Evolutionary conservation across 768 basidiomycete genomes (phyloP).

Genomic region (Pleurotus eryngii): DNA sequence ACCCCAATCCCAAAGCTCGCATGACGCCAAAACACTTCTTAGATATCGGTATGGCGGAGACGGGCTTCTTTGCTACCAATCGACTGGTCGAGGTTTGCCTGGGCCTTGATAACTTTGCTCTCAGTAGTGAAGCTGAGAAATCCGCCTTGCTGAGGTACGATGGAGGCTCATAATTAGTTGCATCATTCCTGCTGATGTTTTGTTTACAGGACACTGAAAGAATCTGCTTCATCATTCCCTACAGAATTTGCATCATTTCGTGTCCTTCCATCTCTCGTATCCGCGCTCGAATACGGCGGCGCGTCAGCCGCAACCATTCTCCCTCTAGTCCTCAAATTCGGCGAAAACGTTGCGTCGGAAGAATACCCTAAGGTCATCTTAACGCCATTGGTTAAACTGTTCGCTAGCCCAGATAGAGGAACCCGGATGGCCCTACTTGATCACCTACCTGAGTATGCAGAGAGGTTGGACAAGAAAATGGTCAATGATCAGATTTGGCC

Average conservation of each 20-base stretch:
- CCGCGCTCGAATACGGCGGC: conserved; percentile 76
- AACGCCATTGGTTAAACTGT: conserved; percentile 80
- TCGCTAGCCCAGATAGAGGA: conserved; percentile 86
- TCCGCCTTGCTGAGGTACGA: conserved; percentile 61
- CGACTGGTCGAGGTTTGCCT: conserved; percentile 80
- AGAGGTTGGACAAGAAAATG: conserved; percentile 80
- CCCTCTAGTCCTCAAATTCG: conserved; percentile 81
- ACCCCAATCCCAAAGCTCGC: conserved; percentile 82
- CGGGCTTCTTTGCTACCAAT: conserved; percentile 84
- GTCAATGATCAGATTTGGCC: conserved; percentile 95
- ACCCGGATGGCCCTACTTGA: conserved; percentile 93
- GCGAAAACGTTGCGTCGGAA: conserved; percentile 62
- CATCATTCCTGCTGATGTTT: conserved; percentile 5
- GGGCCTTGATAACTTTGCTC: conserved; percentile 80
- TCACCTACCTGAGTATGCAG: conserved; percentile 76
- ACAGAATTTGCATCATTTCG: conserved; percentile 80
- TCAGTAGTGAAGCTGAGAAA: conserved; percentile 82
- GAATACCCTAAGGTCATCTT: conserved; percentile 71
- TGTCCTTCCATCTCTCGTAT: conserved; percentile 83
- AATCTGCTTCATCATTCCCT: conserved; percentile 78
- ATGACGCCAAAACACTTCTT: conserved; percentile 76
- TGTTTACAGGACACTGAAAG: conserved; percentile 62
- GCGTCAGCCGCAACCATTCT: conserved; percentile 73
- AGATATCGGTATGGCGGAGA: conserved; percentile 73
- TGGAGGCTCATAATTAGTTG: background rate